These are phyloP conservation scores for Ceratocystis papillata DNA, from an alignment of 2,329 filamentous ascomycete species.

Conservation along the genomic window DNA sequence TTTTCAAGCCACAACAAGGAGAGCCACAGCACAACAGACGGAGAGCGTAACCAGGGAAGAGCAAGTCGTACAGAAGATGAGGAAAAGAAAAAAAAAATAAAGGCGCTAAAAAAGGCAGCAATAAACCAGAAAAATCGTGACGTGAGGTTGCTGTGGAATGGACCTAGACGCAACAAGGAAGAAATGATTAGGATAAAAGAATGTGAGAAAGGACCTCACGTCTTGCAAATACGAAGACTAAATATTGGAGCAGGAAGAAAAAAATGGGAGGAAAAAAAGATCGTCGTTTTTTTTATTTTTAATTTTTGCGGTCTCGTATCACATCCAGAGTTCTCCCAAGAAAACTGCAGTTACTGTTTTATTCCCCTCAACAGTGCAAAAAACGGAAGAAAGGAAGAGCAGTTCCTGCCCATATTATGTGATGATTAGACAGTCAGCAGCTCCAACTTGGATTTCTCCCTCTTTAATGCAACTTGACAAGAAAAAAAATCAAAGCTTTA, in stretches of 20 bases:
- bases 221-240: background rate
- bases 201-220: background rate
- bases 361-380: background rate
- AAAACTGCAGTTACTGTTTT: conserved; percentile 1
- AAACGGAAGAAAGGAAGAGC: background rate
- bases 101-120: conserved; percentile 6
- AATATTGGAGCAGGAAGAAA: background rate
- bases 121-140: background rate
- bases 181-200: background rate
- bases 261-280: background rate
- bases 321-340: conserved; percentile 11
- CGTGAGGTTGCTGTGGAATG: background rate
- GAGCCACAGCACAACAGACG: background rate
- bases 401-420: background rate
- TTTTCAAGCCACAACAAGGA: conserved; percentile 7
- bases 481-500: background rate
- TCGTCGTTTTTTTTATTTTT: conserved; percentile 3
- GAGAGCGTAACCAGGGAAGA: background rate
- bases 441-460: background rate
- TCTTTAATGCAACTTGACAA: background rate
- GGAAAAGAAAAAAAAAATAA: background rate
- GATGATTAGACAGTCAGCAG: background rate
- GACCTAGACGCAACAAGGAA: background rate
- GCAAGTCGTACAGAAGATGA: background rate
- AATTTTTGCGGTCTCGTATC: background rate